These are phyloP conservation scores for Micractinium sp. DNA, from an alignment of 139 green algal species.

Conservation along the genomic window DNA sequence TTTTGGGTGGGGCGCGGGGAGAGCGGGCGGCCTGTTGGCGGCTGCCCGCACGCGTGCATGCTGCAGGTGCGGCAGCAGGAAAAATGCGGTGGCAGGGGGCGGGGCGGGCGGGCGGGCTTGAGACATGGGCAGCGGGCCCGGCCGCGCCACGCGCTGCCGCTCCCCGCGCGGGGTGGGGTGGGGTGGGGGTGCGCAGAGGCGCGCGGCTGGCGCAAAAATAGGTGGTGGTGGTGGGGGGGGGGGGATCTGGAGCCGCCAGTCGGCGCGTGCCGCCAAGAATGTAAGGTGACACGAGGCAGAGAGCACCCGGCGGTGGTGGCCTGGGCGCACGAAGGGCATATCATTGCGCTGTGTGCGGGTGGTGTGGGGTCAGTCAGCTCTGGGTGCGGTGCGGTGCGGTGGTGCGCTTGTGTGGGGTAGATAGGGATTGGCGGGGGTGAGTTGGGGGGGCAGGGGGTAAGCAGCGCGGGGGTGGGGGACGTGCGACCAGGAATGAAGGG, in stretches of 20 bases:
- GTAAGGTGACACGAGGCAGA: too few relatives aligned
- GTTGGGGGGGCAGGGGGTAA: too few relatives aligned
- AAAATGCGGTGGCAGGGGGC: neutral
- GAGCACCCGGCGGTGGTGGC: too few relatives aligned
- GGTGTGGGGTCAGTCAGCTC: neutral
- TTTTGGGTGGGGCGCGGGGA: too few relatives aligned
- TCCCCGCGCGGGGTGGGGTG: too few relatives aligned
- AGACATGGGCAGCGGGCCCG: too few relatives aligned
- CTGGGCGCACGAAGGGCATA: neutral
- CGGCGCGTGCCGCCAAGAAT: neutral
- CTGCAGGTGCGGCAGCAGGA: neutral
- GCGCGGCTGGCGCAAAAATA: neutral
- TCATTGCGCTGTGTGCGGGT: neutral
- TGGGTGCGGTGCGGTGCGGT: neutral
- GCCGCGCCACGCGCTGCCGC: too few relatives aligned
- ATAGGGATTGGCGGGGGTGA: neutral
- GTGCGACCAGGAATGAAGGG: neutral
- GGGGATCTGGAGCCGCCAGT: too few relatives aligned
- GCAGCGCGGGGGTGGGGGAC: neutral
- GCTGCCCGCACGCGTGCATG: neutral
- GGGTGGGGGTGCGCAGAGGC: too few relatives aligned
- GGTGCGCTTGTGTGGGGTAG: neutral
- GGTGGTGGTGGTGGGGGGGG: too few relatives aligned
- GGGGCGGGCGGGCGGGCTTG: too few relatives aligned
- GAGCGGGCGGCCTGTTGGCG: neutral